A percentile compares a stretch with the other conserved stretches of the same genome.
These are phyloP conservation scores for Fraxinus anomala DNA, from an alignment of 257 asterid species.

Conservation along the genomic window DNA sequence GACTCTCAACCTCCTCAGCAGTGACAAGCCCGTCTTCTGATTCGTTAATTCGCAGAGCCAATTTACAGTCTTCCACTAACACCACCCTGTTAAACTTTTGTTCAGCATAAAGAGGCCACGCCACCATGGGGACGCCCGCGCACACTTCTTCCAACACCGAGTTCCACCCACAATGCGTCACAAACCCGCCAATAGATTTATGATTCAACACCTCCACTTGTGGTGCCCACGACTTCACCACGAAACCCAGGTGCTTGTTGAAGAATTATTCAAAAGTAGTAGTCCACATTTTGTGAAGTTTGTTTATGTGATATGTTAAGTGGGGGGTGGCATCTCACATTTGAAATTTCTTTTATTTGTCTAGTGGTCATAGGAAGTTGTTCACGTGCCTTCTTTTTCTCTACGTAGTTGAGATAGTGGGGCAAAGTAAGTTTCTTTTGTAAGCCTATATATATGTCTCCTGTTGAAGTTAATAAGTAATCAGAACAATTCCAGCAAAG, in stretches of 20 bases:
- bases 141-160: slow-evolving; percentile 61
- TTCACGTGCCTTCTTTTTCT: no score
- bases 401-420: no score
- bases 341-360: no score
- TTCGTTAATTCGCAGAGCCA: slow-evolving; percentile 46
- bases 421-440: no score
- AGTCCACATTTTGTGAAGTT: no score
- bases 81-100: slow-evolving; percentile 47
- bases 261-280: no score
- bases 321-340: no score
- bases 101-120: slow-evolving; percentile 74
- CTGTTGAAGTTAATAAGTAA: no score
- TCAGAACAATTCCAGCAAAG: no score
- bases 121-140: slow-evolving; percentile 61
- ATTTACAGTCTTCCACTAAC: slow-evolving; percentile 51
- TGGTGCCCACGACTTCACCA: slow-evolving; percentile 64
- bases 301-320: no score
- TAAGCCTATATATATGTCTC: no score
- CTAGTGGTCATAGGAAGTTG: no score
- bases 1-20: slow-evolving; percentile 51
- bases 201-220: slow-evolving; percentile 59
- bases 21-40: slow-evolving; percentile 44
- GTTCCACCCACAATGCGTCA: slow-evolving; percentile 74
- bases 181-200: slow-evolving; percentile 57
- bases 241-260: slow-evolving; percentile 37